Percentiles rank a stretch among this genome's conserved stretches.
Conservation (phyloP, 2,329 filamentous ascomycete genomes). For the Penicillium hordei region DNA sequence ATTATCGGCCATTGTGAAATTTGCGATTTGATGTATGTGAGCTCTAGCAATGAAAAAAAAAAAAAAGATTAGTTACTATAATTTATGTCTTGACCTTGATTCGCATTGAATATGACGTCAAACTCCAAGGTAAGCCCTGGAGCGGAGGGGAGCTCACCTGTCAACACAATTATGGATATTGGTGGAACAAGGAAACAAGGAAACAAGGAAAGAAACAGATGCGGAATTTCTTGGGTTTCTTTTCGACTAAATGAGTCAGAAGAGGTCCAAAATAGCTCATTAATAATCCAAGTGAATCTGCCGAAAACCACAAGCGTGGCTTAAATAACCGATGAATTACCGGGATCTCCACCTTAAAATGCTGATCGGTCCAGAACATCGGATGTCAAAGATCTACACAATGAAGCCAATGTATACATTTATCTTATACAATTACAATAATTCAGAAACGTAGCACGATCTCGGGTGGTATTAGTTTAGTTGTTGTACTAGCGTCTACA, state of each 20-base stretch:
- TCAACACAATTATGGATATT: neutral
- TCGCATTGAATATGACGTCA: constrained; percentile 8
- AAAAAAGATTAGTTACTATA: neutral
- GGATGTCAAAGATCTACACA: constrained; percentile 6
- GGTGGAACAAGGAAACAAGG: neutral
- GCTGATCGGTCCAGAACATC: constrained; percentile 7
- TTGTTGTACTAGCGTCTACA: neutral
- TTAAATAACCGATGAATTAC: constrained; percentile 18
- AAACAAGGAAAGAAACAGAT: neutral
- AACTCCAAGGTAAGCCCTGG: neutral
- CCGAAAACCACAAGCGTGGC: constrained; percentile 16
- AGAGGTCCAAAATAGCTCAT: neutral
- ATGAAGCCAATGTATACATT: neutral
- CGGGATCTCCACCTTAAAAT: constrained; percentile 5
- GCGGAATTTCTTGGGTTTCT: neutral
- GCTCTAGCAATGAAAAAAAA: neutral
- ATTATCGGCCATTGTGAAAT: constrained; percentile 22
- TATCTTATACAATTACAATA: neutral
- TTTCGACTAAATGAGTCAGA: neutral
- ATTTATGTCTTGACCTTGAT: neutral
- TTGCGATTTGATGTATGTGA: neutral
- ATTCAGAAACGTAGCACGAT: neutral
- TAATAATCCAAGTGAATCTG: constrained; percentile 18
- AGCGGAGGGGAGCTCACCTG: neutral
- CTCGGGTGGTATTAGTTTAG: neutral